Base-by-base conservation (phyloP, 2,329 filamentous ascomycete species). In the Raffaelea ambrosiae region DNA sequence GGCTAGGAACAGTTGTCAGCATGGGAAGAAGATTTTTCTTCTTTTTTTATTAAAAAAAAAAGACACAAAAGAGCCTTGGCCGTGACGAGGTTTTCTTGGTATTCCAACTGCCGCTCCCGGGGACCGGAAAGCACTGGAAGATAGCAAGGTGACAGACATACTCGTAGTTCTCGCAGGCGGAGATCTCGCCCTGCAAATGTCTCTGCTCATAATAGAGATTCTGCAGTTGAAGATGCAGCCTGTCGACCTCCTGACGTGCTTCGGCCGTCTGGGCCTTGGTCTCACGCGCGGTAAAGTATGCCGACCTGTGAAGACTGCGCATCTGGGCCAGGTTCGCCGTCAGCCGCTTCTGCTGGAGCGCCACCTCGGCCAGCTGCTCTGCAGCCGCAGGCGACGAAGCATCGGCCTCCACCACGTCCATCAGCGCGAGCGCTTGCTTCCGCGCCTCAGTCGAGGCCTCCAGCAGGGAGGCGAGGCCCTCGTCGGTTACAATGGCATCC, bases 161-260 rank as follows among this genome's bases (percentile, higher is more conserved):
- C 88, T 95, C 87, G 58, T 94, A 96, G 45, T 83, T 85, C 62
- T 95, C 87, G 64, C 93, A 97, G 9, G 87, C 88, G 1, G 79
- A 73, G 52, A 98, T 97, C 67, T 98, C 93, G 43, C 87, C 87
- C 54, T 86, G 81, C 47, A 98, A 70, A 65, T 96, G 89, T 47
- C 88, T 76, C 68, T 97, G 90, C 66, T 98, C 91, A 61, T 98
- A 98, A 64, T 93, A 94, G 8, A 98, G 71, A 61, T 98, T 98
- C 66, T 97, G 91, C 48, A 98, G 74, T 61, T 95, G 87, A 35
- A 98, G 74, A 62, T 97, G 90, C 52, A 98, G 73, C 44, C 84
- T 81, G 63, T 98, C 93, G 54, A 97, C 88, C 66, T 95, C 88
- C 58, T 91, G 86, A 43, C 90, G 81, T 43, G 86, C 86, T 64